Evolutionary conservation across 768 basidiomycete genomes (phyloP).

Genomic region (Leucosporidium yakuticum): DNA sequence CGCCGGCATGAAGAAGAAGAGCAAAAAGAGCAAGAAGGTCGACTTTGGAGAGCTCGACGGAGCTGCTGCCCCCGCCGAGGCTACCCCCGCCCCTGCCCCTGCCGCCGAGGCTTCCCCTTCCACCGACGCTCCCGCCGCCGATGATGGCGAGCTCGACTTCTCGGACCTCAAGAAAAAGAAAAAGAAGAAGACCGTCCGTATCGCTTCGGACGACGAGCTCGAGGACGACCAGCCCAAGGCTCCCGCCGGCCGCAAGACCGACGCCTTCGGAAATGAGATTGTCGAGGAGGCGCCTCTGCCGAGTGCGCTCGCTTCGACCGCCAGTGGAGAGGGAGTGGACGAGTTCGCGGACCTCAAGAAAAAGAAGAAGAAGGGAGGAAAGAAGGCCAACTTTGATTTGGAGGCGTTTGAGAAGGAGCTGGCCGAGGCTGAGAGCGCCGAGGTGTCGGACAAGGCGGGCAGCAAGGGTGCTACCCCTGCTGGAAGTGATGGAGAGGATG

Average conservation of each 20-base stretch:
- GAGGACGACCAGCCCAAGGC: conserved; percentile 8
- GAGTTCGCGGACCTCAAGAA: conserved; percentile 63
- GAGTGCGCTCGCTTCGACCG: conserved; percentile 45
- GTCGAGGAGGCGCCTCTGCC: conserved; percentile 39
- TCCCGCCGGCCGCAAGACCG: conserved; percentile 12
- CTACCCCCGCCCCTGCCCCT: conserved; percentile 10
- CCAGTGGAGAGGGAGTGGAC: conserved; percentile 33
- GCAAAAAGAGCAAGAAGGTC: conserved; percentile 46
- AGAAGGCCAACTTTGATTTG: conserved; percentile 81
- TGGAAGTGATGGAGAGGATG: conserved; percentile 41
- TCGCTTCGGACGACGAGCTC: conserved; percentile 42
- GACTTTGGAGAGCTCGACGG: conserved; percentile 40
- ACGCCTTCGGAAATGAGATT: conserved; percentile 34
- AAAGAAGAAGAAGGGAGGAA: conserved; percentile 47
- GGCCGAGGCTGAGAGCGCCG: conserved; percentile 58
- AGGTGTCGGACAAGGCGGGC: conserved; percentile 12
- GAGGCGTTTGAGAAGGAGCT: conserved; percentile 68
- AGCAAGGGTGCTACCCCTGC: conserved; percentile 48
- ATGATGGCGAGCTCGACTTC: conserved; percentile 79
- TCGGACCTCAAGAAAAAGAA: conserved; percentile 88
- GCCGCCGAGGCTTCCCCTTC: conserved; percentile 43
- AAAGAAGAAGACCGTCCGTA: conserved; percentile 61
- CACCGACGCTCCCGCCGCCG: conserved; percentile 38
- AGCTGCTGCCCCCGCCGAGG: conserved; percentile 34
- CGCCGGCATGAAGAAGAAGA: conserved; percentile 50